Evolutionary conservation across 192 early-diverging fungal species (phyloP).

Genomic region (Backusella tarrabulga): DNA sequence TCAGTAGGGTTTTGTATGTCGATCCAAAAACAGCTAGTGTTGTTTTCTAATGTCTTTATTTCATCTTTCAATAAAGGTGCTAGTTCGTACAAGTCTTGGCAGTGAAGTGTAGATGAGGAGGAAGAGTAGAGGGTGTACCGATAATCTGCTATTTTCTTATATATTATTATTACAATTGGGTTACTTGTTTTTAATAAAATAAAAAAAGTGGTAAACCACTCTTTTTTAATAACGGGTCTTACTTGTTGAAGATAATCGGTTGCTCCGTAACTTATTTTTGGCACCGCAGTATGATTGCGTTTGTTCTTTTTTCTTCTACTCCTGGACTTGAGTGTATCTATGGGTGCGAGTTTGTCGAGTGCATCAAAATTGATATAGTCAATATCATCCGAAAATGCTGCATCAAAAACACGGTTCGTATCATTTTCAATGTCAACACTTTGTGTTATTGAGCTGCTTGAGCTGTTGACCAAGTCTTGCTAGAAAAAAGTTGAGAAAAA

Average conservation of each 20-base stretch:
- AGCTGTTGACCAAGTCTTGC: not conserved
- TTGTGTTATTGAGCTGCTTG: constrained; percentile 22
- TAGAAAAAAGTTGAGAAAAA: not conserved
- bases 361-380: not conserved
- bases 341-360: not conserved
- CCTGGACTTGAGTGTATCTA: not conserved
- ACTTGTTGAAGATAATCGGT: not conserved
- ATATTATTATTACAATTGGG: not conserved
- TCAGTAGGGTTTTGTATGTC: constrained; percentile 54
- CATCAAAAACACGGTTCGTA: not conserved
- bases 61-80: not conserved
- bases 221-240: not conserved
- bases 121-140: not conserved
- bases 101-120: not conserved
- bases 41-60: constrained; percentile 3
- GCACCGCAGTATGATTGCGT: not conserved
- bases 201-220: too few relatives aligned
- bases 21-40: constrained; percentile 63
- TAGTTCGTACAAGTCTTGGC: not conserved
- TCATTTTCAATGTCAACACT: not conserved
- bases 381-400: not conserved
- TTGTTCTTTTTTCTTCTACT: not conserved
- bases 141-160: not conserved
- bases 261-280: not conserved
- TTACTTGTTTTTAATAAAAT: not conserved